Evolutionary conservation across 1,284 basidiomycete genomes (phyloP).

Genomic region (Ceratobasidium sp.): DNA sequence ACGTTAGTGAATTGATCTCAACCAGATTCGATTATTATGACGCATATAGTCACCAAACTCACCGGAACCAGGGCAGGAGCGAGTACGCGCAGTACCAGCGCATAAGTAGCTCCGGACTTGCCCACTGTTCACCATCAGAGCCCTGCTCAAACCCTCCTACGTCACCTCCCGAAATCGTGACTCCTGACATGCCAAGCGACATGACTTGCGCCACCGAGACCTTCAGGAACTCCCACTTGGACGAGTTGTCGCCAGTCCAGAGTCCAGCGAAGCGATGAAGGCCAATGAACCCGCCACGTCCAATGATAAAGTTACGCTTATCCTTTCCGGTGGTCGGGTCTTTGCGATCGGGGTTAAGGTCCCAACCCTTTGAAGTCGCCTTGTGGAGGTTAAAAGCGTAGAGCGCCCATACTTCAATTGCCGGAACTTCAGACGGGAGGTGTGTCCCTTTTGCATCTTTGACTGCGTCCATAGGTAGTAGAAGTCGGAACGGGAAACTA

Average conservation of each 20-base stretch:
- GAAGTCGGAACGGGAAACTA: constrained; percentile 44
- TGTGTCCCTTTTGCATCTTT: neutral
- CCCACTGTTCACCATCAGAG: constrained; percentile 24
- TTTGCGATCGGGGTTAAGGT: constrained; percentile 21
- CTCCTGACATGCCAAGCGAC: constrained; percentile 39
- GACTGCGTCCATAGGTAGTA: constrained; percentile 26
- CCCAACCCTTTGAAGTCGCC: constrained; percentile 42
- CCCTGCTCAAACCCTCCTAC: constrained; percentile 37
- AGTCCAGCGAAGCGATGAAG: constrained; percentile 44
- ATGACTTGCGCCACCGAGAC: constrained; percentile 44
- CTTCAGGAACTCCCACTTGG: constrained; percentile 38
- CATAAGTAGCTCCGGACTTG: constrained; percentile 41
- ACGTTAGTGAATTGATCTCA: too few species aligned
- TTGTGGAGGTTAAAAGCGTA: constrained; percentile 46
- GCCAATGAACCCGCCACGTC: constrained; percentile 36
- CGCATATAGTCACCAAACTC: neutral
- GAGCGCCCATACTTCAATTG: constrained; percentile 39
- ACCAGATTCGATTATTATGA: neutral
- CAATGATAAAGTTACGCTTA: constrained; percentile 46
- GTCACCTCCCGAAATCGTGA: constrained; percentile 43
- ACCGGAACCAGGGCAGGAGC: constrained; percentile 43
- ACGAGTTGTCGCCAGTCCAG: constrained; percentile 45
- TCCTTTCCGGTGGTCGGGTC: neutral
- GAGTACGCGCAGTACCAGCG: constrained; percentile 45
- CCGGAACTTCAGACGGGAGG: neutral